Evolutionary conservation across 202 grass and related monocot genomes (phyloP).

Genomic region (Brachypodium distachyon): DNA sequence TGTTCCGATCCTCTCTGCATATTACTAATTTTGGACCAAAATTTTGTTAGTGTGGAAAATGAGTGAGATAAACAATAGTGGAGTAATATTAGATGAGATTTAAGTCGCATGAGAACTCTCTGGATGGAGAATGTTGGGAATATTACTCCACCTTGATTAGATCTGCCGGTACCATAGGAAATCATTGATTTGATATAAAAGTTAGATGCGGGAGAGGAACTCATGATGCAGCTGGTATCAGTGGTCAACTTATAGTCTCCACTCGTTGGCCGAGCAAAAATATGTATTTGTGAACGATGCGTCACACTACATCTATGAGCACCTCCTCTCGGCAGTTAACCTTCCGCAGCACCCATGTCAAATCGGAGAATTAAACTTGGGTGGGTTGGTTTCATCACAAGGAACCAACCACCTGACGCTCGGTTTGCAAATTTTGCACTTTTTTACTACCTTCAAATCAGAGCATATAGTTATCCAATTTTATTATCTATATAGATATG

Average conservation of each 20-base stretch:
- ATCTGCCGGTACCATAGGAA: conserved; percentile 7
- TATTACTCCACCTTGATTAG: conserved; percentile 1
- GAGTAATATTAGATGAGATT: neutral
- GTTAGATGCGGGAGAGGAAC: neutral
- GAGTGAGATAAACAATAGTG: conserved; percentile 3
- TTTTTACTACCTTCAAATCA: neutral
- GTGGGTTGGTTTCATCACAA: too few relatives aligned
- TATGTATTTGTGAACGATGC: neutral
- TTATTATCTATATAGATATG: neutral
- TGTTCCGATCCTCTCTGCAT: neutral
- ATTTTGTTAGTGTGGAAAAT: neutral
- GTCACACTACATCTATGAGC: too few relatives aligned
- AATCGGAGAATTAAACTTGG: too few relatives aligned
- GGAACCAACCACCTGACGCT: too few relatives aligned
- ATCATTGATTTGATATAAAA: conserved; percentile 34
- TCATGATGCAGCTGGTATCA: neutral
- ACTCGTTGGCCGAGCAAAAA: neutral
- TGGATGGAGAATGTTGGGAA: conserved; percentile 32
- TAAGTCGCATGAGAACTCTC: conserved; percentile 14
- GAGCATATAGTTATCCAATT: neutral
- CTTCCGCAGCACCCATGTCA: too few relatives aligned
- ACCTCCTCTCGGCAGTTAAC: too few relatives aligned
- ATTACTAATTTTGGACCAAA: neutral
- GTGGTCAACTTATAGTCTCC: conserved; percentile 23
- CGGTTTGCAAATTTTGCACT: too few relatives aligned